phyloP scores from a whole-genome alignment of 2,329 filamentous ascomycete genomes.

The Fusarium falciforme region DNA sequence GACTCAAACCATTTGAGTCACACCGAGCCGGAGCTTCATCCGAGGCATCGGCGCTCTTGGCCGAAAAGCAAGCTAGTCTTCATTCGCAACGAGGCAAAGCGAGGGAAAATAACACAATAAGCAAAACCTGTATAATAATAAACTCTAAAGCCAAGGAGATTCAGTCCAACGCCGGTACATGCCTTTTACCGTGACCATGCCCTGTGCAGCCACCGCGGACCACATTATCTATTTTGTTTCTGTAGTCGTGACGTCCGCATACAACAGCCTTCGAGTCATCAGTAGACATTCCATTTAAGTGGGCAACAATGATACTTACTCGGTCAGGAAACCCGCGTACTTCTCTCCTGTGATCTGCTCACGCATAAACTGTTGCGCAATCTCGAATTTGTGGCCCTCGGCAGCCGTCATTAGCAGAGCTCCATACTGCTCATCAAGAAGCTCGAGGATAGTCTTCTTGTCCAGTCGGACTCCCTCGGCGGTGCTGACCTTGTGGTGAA shows the following conservation, averaged over 20 bases:
- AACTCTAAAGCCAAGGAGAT: not conserved
- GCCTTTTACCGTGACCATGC: not conserved
- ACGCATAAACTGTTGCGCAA: not conserved
- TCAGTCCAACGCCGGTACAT: not conserved
- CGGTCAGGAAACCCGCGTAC: conserved; percentile 3
- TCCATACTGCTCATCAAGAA: conserved; percentile 2
- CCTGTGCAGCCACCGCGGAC: not conserved
- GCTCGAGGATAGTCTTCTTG: not conserved
- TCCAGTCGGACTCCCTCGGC: conserved; percentile 70
- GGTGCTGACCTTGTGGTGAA: conserved; percentile 77
- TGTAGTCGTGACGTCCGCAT: not conserved
- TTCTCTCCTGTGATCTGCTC: conserved; percentile 17
- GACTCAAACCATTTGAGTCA: not conserved
- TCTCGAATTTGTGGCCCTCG: conserved; percentile 2
- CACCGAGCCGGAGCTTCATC: not conserved
- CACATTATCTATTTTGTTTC: not conserved
- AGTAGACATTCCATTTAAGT: not conserved
- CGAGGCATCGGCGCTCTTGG: not conserved
- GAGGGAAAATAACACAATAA: not conserved
- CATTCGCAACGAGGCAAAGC: not conserved
- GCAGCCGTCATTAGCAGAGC: not conserved
- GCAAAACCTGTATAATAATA: not conserved
- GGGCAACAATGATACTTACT: not conserved
- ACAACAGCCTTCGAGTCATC: not conserved
- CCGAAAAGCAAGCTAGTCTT: not conserved